Evolutionary conservation across 352 stramenopile genomes (phyloP).

Genomic region (Phytophthora macrochlamydospora): DNA sequence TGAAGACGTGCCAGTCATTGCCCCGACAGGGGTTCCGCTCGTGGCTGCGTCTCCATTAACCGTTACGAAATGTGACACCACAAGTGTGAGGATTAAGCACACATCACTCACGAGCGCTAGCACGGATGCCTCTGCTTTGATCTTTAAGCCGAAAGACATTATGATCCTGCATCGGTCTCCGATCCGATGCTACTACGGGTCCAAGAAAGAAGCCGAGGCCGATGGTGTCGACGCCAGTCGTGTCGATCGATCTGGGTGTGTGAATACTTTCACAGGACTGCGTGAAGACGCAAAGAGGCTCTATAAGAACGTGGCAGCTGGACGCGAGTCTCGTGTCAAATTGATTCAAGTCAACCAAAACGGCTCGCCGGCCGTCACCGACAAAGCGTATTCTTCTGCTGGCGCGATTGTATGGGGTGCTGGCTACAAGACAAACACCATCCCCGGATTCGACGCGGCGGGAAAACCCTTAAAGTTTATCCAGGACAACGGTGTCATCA

Average conservation of each 20-base stretch:
- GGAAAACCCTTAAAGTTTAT: conserved; percentile 49
- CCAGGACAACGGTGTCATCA: conserved; percentile 68
- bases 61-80: conserved; percentile 22
- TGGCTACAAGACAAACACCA: conserved; percentile 76
- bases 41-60: conserved; percentile 12
- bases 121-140: conserved; percentile 4
- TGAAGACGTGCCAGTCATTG: conserved; percentile 15
- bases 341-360: conserved; percentile 77
- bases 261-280: conserved; percentile 88
- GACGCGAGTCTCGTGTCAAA: conserved; percentile 66
- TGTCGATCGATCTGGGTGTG: conserved; percentile 63
- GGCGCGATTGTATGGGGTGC: conserved; percentile 83
- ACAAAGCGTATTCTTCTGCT: conserved; percentile 72
- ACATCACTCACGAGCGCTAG: conserved; percentile 11
- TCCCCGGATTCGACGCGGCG: conserved; percentile 53
- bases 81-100: conserved; percentile 24
- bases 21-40: conserved; percentile 3
- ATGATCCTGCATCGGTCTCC: conserved; percentile 80
- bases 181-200: conserved; percentile 81
- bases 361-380: conserved; percentile 52
- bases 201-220: conserved; percentile 77
- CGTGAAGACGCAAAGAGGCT: conserved; percentile 84
- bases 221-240: conserved; percentile 65
- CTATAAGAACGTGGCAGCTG: conserved; percentile 64
- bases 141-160: conserved; percentile 78